These are phyloP conservation scores for Pseudofabraea citricarpa DNA, from an alignment of 2,329 filamentous ascomycete genomes.

Conservation along the genomic window DNA sequence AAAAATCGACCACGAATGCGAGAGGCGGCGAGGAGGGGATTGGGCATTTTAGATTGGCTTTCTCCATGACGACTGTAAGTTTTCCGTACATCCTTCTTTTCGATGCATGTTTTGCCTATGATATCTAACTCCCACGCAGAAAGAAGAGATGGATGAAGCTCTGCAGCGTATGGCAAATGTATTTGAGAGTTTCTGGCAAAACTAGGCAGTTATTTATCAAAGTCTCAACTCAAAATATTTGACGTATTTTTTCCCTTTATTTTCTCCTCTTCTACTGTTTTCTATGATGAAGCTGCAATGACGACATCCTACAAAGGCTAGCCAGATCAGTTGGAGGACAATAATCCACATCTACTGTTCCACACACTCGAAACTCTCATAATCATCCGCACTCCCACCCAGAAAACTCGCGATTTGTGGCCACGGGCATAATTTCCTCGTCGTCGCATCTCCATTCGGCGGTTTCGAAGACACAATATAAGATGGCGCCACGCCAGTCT, in stretches of 20 bases:
- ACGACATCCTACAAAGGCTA: too few species aligned
- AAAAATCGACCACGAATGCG: slow-evolving; percentile 7
- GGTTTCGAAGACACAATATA: slow-evolving; percentile 26
- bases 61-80: slow-evolving; percentile 2
- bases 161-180: neutral
- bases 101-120: neutral
- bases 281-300: too few species aligned
- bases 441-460: slow-evolving; percentile 24
- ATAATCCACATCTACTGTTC: too few species aligned
- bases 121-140: too few species aligned
- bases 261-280: too few species aligned
- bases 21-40: neutral
- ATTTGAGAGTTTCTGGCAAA: neutral
- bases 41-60: neutral
- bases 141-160: neutral
- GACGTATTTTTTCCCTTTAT: too few species aligned
- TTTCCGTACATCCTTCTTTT: neutral
- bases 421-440: slow-evolving; percentile 30
- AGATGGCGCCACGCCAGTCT: slow-evolving; percentile 22
- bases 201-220: too few species aligned
- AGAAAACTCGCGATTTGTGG: slow-evolving; percentile 22
- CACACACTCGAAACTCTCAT: slow-evolving; percentile 1
- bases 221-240: too few species aligned
- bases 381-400: neutral
- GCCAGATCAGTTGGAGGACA: too few species aligned